Base-by-base conservation (phyloP, 257 asterid genomes). In the Echites panduratus region DNA sequence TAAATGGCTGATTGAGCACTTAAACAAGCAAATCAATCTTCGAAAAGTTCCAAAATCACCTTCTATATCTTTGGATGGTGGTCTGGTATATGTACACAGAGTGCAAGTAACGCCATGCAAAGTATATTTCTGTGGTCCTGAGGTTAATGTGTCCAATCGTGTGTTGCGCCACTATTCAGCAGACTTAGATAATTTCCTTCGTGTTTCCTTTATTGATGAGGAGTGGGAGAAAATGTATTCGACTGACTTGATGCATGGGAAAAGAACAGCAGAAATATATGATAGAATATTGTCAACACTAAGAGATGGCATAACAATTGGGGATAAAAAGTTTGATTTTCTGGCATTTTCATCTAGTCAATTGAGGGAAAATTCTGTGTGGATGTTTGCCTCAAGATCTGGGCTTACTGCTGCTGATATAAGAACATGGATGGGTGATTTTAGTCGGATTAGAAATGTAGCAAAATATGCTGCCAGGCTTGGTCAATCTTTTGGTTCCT, bases 281-380 rank as follows among this genome's bases (percentile, higher is more conserved):
- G 76, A 85, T 70, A 27, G 97, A 80, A 78, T 94, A 26, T 80
- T 89, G 70, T 82, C 87, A n/a, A 87, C 83, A 2, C 84, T 94
- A 12, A 76, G 75, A 80, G 79, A 83, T 5, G 99, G 99, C 29
- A 84, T 94, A 26, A 70, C 20, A 88, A 94, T 94, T 76, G 99
- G 99, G 27, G 64, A 86, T 68, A 86, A 86, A 79, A 86, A 63
- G 66, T 91, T 91, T 29, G 93, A 94, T 2, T 94, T 94, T 83
- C 96, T 94, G 58, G 97, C 99, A 8, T 94, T 91, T 78, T 94
- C 97, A 20, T 89, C 97, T 1, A 94, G 98, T 79, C 97, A 94
- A 79, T 73, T 94, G 79, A 80, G 93, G 59, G 98, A 94, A 3
- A 89, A 89, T 74, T 89, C 97, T 24, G 81, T 81, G 19, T 94